A percentile compares a stretch with the other conserved stretches of the same genome.
phyloP scores from a whole-genome alignment of 2,329 filamentous ascomycete species.

The Cytospora chrysosperma region DNA sequence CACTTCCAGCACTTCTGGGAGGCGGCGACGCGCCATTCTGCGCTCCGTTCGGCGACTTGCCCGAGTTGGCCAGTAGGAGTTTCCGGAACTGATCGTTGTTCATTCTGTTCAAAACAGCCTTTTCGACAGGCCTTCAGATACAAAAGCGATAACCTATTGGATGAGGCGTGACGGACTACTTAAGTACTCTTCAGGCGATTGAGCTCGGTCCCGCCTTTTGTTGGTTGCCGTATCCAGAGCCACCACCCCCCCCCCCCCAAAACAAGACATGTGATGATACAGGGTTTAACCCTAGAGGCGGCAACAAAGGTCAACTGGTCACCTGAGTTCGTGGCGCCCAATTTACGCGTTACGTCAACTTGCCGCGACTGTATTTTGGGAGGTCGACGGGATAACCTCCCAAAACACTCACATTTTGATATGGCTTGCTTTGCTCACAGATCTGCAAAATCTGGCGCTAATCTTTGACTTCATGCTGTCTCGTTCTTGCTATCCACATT shows the following conservation, averaged over 20 bases:
- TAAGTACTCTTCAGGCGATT: neutral
- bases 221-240: neutral
- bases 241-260: neutral
- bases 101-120: slow-evolving; percentile 54
- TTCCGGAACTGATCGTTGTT: slow-evolving; percentile 95
- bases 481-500: neutral
- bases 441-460: neutral
- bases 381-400: neutral
- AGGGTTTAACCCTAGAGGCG: neutral
- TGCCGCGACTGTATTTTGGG: neutral
- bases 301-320: slow-evolving; percentile 2
- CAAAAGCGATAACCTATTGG: neutral
- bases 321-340: slow-evolving; percentile 9
- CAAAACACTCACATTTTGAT: neutral
- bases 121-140: neutral
- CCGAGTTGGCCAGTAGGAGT: slow-evolving; percentile 58
- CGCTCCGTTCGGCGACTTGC: slow-evolving; percentile 38
- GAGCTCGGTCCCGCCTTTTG: neutral
- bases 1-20: slow-evolving; percentile 29
- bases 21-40: slow-evolving; percentile 47
- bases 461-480: neutral
- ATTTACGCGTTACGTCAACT: slow-evolving; percentile 8
- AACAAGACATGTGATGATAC: neutral
- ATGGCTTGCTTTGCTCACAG: neutral
- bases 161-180: neutral